Base-by-base conservation (phyloP, 2,329 filamentous ascomycete genomes). In the Aspergillus uvarum region DNA sequence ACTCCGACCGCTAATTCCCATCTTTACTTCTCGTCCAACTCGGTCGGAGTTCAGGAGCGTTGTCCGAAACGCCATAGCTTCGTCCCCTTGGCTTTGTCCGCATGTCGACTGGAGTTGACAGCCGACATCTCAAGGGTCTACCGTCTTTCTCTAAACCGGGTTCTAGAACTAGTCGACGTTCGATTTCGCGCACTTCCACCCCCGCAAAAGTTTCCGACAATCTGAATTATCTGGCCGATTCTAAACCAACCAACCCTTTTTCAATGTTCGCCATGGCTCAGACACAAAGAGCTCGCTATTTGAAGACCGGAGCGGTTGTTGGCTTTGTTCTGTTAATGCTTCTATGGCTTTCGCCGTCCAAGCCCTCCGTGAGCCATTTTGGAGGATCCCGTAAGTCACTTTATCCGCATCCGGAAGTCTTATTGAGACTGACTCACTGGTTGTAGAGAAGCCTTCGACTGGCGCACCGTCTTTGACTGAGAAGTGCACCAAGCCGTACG, bases 401-500 rank as follows among this genome's bases (percentile, higher is more conserved):
- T 35, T 14, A 16, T 5, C 21, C 50, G 58, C 32, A 31, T 22
- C 19, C n/a, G 21, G 38, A 26, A 24, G 31, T 31, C 44, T 26
- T 59, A 56, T 19, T 11, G 16, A 12, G 22, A n/a, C 57, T 62
- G 29, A 60, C 26, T 19, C 22, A n/a, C 32, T 35, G 31, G 44
- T 49, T 44, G 35, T 31, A 74, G 72, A 64, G 51, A 65, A 69
- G 65, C 47, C 69, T 8, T 61, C 71, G 48, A 58, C 64, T 47
- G 57, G 63, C 38, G 55, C 62, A 52, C 52, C 64, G 84, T 87
- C 70, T 85, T 85, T 67, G 88, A 69, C 90, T 65, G 82, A 85
- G 48, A 89, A 86, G 79, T 99, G 95, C 83, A 87, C 87, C 61
- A 91, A 88, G 74, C 92, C 95, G 47, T 88, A 85, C 79, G 91